Evolutionary conservation across 148 eudicot species (phyloP), one percentile per base, ranked within the genome.

Genomic region (Fagopyrum tataricum): DNA sequence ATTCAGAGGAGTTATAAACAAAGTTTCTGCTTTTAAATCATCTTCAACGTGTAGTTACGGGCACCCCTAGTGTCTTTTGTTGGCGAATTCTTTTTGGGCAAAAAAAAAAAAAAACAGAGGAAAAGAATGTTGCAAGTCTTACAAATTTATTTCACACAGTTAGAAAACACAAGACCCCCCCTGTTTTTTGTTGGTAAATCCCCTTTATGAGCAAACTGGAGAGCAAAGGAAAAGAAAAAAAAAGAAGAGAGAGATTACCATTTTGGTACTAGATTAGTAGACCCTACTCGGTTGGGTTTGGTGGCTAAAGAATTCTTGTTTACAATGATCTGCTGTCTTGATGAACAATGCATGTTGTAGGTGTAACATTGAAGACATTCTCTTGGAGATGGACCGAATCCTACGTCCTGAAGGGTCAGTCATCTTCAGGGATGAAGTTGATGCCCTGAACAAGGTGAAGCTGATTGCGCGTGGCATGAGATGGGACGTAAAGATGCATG

Each of bases 361-460:
- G 84, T 91, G 97, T 53, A 83, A 86, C 26, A 66, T 83, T 24
- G 97, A 87, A 78, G 91, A 89, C 72, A 84, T 91, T 44, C 88
- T 91, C 11, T 69, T 89, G 53, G 97, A 89, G 79, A 91, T 91
- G 97, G 97, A 91, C 82, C 84, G 97, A 3, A 89, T 91, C 75
- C 77, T 91, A 61, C 87, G 97, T 10, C 94, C 97, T 4, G 94
- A 91, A 83, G 97, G 97, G 44, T 70, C 81, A 11, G 91, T 89
- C 40, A 89, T 91, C 77, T 75, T 91, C 61, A 79, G 93, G 61
- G 97, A 91, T 37, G 90, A 86, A 73, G 90, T 91, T 55, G 90
- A 89, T 53, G 87, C 87, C 13, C 81, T 91, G 37, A 90, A 82
- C 81, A 89, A 86, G 75, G 91, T 91, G 73, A 82, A 77, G 76